Evolutionary conservation across 129 eudicot species (phyloP), one percentile per base, ranked within the genome.

Genomic region (Scalesia atractyloides): DNA sequence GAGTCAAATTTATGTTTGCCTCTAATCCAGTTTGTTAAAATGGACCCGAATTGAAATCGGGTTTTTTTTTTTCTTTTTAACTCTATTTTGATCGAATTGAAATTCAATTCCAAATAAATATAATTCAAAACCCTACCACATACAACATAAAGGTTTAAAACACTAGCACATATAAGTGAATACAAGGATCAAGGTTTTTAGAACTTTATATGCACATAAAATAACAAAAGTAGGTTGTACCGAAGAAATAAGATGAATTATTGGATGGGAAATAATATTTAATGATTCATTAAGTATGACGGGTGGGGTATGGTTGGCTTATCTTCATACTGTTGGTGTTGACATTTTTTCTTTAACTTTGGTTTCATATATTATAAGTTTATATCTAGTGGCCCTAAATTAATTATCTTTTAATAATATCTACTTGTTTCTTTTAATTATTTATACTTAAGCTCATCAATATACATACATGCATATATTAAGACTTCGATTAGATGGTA

Each of bases 281-380:
- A 14, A 14, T 62, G 14, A 54, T 52, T 63, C 44, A 53, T 54
- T 53, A 65, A 66, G 73, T 50, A 18, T 58, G 12, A 20, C 53
- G 64, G 46, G 70, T 77, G 17, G 70, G 62, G 36, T 49, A 54
- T 60, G 59, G 33, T 48, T 53, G 71, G 76, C 75, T 79, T 79
- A 79, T 79, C 83, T 73, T 65, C 64, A 67, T 16, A 79, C 75
- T 59, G 71, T 79, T 59, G 79, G 73, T 39, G 75, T 64, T 61
- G 74, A 79, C 72, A 78, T 59, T 70, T 39, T 70, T 61, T 0
- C 13, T 63, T 41, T 24, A 19, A 51, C 26, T 30, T 62, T 43
- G 7, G 72, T 39, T 51, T 56, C 30, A 19, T 69, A 19, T 49
- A 34, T 36, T 54, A 36, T 37, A 22, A n/a, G 7, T 69, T 68